Base-by-base conservation (phyloP, 2,329 filamentous ascomycete genomes). In the Myriosclerotinia duriaeana region DNA sequence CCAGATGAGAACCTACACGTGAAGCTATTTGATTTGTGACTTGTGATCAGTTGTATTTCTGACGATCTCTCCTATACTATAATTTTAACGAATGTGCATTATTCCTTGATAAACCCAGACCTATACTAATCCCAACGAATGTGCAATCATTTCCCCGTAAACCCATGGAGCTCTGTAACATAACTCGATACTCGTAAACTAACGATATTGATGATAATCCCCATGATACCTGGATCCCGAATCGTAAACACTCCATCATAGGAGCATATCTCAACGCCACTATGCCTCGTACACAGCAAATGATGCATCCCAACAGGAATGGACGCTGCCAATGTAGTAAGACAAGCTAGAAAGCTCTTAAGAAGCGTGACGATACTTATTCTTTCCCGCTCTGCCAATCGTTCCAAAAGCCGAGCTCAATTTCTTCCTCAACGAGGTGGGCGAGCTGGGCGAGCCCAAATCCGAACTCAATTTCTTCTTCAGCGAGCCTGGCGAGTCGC, bases 391-490 rank as follows among this genome's bases (percentile, higher is more conserved):
- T 42, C 46, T 66, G 12, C 64, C 64, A 36, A 66, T 61, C 3
- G 46, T 53, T 22, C 64, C 64, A 36, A 66, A 66, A 22, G 61
- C 64, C 26, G 56, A 58, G 34, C 63, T 65, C 53, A 65, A 40
- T 34, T 40, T 65, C 63, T 65, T 65, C 53, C 44, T 58, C 38
- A 58, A 26, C 17, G 55, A 26, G 44, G 12, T 42, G 30, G 30
- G 30, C 6, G 30, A 34, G 30, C 30, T 6, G 30, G 30, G 30
- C 30, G 30, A 34, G 30, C 30, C 30, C 30, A 34, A 34, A 34
- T 34, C 30, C 30, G 6, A 44, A 9, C 56, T 46, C 30, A 65
- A 52, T 20, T 56, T 64, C 30, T 48, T 64, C 44, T 60, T 60
- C 42, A 60, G n/a, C 14, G 56, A 46, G 15, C 44, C 34, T 14